phyloP scores from a whole-genome alignment of 257 asterid genomes.

The Solanum acaule region DNA sequence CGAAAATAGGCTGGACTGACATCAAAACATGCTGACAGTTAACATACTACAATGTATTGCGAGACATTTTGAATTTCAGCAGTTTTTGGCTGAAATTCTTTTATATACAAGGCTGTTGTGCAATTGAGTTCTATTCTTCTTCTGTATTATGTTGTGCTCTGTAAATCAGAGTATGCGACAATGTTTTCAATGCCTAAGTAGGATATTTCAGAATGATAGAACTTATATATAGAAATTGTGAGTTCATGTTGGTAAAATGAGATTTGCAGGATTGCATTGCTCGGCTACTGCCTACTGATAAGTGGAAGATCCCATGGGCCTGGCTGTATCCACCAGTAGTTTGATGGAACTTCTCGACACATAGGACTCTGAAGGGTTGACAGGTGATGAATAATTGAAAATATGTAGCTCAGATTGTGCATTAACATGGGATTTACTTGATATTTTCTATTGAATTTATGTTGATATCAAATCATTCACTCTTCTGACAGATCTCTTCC shows the following conservation, averaged over 20 bases:
- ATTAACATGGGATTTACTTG: neutral
- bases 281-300: neutral
- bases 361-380: neutral
- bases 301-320: neutral
- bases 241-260: neutral
- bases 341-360: neutral
- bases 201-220: neutral
- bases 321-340: neutral
- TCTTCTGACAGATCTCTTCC: neutral
- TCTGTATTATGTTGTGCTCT: neutral
- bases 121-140: neutral
- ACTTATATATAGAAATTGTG: neutral
- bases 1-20: constrained; percentile 3
- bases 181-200: neutral
- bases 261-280: neutral
- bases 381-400: neutral
- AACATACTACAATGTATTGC: neutral
- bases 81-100: neutral
- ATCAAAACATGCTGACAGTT: neutral
- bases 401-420: neutral
- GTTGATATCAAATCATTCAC: neutral
- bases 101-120: neutral
- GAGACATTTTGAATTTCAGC: neutral
- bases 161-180: neutral
- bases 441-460: neutral